phyloP scores from a whole-genome alignment of 495 filamentous ascomycete species.

The Cladorrhinum samala region DNA sequence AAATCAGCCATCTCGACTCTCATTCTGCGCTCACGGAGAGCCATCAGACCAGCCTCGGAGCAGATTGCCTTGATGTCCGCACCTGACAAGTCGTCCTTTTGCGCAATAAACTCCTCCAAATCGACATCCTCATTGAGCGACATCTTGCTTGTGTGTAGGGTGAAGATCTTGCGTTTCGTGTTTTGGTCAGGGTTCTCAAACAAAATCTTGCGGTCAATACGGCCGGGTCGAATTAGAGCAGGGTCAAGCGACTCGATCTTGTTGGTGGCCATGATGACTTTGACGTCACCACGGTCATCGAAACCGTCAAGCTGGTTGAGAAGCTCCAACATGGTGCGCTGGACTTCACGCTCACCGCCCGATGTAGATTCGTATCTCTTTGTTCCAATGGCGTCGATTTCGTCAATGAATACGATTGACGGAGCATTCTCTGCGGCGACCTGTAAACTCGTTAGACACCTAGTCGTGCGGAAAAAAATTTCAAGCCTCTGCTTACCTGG shows the following conservation, averaged over 20 bases:
- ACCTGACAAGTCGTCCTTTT: slow-evolving; percentile 96
- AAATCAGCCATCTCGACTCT: slow-evolving; percentile 99
- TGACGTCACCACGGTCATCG: slow-evolving; percentile 97
- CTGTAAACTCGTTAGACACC: slow-evolving; percentile 24
- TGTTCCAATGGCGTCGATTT: slow-evolving; percentile 98
- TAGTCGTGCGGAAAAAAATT: too few relatives aligned
- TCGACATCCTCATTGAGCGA: slow-evolving; percentile 91
- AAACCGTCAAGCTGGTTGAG: slow-evolving; percentile 98
- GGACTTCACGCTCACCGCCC: slow-evolving; percentile 93
- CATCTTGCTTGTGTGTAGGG: slow-evolving; percentile 99
- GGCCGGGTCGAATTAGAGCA: slow-evolving; percentile 90
- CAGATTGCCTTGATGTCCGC: slow-evolving; percentile 99
- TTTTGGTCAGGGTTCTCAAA: slow-evolving; percentile 99
- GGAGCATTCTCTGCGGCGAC: slow-evolving; percentile 94
- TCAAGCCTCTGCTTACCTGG: slow-evolving; percentile 61
- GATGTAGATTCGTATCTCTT: slow-evolving; percentile 98
- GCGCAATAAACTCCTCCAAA: slow-evolving; percentile 94
- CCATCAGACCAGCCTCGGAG: slow-evolving; percentile 93
- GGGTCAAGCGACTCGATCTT: slow-evolving; percentile 99
- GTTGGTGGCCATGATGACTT: slow-evolving; percentile 99
- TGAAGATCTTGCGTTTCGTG: slow-evolving; percentile 99
- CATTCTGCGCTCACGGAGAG: slow-evolving; percentile 92
- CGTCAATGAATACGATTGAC: slow-evolving; percentile 98
- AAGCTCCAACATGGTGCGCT: slow-evolving; percentile 97
- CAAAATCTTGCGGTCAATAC: slow-evolving; percentile 98